Evolutionary conservation across 441 rosid genomes (phyloP), one percentile per base, ranked within the genome.

Genomic region (Isatis lusitanica): DNA sequence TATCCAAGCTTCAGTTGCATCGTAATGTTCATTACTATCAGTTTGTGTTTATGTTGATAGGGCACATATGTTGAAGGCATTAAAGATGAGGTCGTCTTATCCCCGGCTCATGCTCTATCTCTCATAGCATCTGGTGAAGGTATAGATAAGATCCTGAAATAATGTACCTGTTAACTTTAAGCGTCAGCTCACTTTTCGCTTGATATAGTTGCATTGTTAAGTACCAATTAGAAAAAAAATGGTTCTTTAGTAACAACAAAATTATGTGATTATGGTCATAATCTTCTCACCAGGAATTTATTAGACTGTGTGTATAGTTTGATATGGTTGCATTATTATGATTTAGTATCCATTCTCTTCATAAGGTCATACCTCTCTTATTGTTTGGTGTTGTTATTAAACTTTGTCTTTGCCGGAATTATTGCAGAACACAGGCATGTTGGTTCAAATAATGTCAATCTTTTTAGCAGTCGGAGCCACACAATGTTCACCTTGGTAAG

Each of bases 81-180:
- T 62, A 92, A 96, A 86, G 99, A 96, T 82, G 99, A 96, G 89
- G 99, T 96, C 82, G 98, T 96, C 33, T 81, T 96, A 79, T 96
- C 99, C 74, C 98, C 99, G 73, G 99, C 97, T 61, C 99, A 96
- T 80, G 97, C 94, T 48, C 92, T 96, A 65, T 96, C 99, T 70
- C 91, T 96, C 75, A 93, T 96, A 76, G 99, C 99, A 52, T 94
- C 99, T 74, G 99, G 99, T 75, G 99, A 96, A 96, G 99, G 99
- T 96, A 85, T 80, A 61, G 28, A 85, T 80, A 61, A 36, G 52
- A 53, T 55, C 51, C 21, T 60, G 33, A 40, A 74, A 38, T 43
- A 30, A n/a, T 36, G 10, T 56, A 70, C 67, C 8, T 58, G 38
- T 31, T 56, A 31, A 63, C 47, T 36, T 57, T 68, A 42, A 33